Percentiles rank a stretch among this genome's conserved stretches.
phyloP scores from a whole-genome alignment of 371 early-diverging fungal genomes.

The Gilbertella persicaria region DNA sequence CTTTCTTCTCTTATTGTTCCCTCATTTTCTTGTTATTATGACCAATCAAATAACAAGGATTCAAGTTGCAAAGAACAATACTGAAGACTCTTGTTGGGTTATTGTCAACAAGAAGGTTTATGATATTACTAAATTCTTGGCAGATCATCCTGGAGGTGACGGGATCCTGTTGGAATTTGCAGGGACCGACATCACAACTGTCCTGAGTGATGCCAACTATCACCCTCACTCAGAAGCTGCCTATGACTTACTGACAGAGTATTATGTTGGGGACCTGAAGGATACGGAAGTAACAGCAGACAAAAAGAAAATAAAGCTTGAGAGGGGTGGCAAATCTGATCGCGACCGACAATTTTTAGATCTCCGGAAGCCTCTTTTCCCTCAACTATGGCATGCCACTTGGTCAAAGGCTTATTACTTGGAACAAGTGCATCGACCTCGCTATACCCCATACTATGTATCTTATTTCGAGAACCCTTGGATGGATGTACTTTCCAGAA shows the following conservation, averaged over 20 bases:
- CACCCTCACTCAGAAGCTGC: conserved; percentile 89
- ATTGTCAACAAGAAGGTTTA: conserved; percentile 92
- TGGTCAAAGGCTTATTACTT: conserved; percentile 84
- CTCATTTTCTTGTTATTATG: conserved; percentile 2
- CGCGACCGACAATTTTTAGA: conserved; percentile 78
- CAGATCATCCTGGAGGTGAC: conserved; percentile 81
- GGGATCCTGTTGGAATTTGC: conserved; percentile 78
- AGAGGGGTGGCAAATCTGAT: not conserved
- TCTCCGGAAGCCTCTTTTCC: conserved; percentile 78
- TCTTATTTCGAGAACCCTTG: conserved; percentile 71
- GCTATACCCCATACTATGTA: conserved; percentile 59
- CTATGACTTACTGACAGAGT: conserved; percentile 80
- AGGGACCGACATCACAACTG: conserved; percentile 68
- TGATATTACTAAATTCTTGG: conserved; percentile 90
- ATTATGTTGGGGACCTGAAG: conserved; percentile 69
- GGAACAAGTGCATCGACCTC: conserved; percentile 90
- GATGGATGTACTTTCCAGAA: conserved; percentile 82
- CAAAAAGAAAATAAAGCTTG: conserved; percentile 3
- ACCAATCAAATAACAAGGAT: not conserved
- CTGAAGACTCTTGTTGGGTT: conserved; percentile 91
- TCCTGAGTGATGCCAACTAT: conserved; percentile 69
- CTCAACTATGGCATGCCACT: conserved; percentile 79
- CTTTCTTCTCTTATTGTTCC: not conserved
- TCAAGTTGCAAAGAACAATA: conserved; percentile 81
- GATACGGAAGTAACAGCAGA: conserved; percentile 30